Base-by-base conservation (phyloP, 2,329 filamentous ascomycete species). In the Dactylellina parvicollis region DNA sequence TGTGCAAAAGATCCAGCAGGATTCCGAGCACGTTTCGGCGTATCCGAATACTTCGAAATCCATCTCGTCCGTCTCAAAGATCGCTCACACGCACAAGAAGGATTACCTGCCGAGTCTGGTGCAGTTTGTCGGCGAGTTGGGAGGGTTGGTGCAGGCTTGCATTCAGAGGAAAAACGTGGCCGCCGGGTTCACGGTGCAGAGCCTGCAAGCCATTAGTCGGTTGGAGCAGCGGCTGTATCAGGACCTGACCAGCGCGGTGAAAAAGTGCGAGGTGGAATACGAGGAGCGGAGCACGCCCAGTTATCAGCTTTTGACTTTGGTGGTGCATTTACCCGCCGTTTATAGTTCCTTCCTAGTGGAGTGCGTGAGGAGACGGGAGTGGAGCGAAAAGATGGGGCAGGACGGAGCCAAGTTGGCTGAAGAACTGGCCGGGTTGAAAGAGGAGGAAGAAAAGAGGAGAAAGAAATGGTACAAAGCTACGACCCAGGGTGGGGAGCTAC, bases 261-360 rank as follows among this genome's bases (percentile, higher is more conserved):
- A 87, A 62, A 84, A 86, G 1, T 82, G 97, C 46, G 89, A 89
- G 75, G 84, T 91, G 52, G 87, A 90, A 22, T 76, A 75, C 5
- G 87, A 90, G 70, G 90, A 95, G 71, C 90, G 91, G 47, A 85
- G 90, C 78, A 88, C 91, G 30, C 89, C 34, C 7, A 66, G 90
- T 0, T 93, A 97, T 79, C 90, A 96, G 75, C 86, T 91, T 40
- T 84, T 99, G 20, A 88, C 89, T 16, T 84, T 92, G 20, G 89
- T 97, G 34, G 89, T 93, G 44, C 88, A 93, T 75, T 85, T 98
- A 28, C 95, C 95, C 0, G 89, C 90, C 65, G 88, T 96, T 77
- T 99, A 98, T 79, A 93, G 93, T 0, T 93, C 92, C 1, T 90
- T 96, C 69, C 83, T 96, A 18, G 87, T 92, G 2, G 95, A 99